phyloP scores from a whole-genome alignment of 1,139 yeast genomes.

The Casaregolazyma lundiana region DNA sequence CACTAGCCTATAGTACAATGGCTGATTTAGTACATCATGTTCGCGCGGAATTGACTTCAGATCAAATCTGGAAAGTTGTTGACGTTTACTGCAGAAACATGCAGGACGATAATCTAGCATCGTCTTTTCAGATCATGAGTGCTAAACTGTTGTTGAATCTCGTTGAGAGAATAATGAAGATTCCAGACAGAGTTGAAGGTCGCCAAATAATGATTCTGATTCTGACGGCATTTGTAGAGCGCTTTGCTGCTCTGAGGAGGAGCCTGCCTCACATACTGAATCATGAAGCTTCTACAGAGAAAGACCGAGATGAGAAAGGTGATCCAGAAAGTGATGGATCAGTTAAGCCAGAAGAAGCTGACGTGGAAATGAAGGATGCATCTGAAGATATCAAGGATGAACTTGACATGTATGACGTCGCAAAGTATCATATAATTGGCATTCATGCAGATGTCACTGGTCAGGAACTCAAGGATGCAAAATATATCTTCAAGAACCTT shows the following conservation, averaged over 20 bases:
- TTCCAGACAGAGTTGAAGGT: conserved; percentile 80
- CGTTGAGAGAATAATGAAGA: conserved; percentile 80
- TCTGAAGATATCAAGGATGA: conserved; percentile 20
- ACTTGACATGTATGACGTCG: conserved; percentile 45
- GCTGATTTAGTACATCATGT: conserved; percentile 96
- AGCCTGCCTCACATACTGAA: conserved; percentile 67
- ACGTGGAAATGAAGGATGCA: conserved; percentile 23
- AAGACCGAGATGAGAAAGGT: conserved; percentile 18
- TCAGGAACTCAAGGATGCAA: conserved; percentile 80
- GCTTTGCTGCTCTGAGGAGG: conserved; percentile 71
- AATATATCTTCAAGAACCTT: conserved; percentile 79
- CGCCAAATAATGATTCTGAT: conserved; percentile 63
- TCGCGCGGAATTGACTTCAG: conserved; percentile 74
- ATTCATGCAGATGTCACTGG: conserved; percentile 40
- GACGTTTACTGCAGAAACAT: conserved; percentile 75
- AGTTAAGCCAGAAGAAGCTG: conserved; percentile 10
- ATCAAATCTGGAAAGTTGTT: conserved; percentile 86
- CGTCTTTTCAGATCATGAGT: conserved; percentile 95
- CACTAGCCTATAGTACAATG: conserved; percentile 90
- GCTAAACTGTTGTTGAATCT: conserved; percentile 83
- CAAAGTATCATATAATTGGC: conserved; percentile 45
- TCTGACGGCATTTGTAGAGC: conserved; percentile 80
- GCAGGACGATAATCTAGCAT: conserved; percentile 76
- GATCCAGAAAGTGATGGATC: conserved; percentile 14
- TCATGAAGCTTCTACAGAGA: conserved; percentile 36